A percentile compares a stretch with the other conserved stretches of the same genome.
phyloP scores from a whole-genome alignment of 2,329 filamentous ascomycete species.

The Cucurbitaria berberidis region DNA sequence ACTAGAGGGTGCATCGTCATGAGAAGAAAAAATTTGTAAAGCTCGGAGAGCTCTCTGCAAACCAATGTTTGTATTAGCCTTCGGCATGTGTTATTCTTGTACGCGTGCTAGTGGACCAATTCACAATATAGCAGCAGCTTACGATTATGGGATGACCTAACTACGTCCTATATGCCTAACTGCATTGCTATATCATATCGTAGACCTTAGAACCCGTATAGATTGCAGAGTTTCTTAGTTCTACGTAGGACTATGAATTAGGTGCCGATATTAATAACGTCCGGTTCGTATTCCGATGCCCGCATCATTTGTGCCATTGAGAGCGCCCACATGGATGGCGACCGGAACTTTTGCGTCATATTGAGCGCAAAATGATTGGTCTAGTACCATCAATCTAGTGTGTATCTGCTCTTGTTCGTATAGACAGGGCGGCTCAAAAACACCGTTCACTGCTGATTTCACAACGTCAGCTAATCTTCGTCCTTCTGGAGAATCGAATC shows the following conservation, averaged over 20 bases:
- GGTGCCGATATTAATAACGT: not conserved
- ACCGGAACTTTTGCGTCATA: not conserved
- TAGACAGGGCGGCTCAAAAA: slow-evolving; percentile 6
- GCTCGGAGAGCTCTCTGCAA: no score
- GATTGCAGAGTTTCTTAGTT: not conserved
- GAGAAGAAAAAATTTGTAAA: no score
- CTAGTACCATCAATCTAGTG: not conserved
- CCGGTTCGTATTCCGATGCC: not conserved
- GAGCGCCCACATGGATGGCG: not conserved
- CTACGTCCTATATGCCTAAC: no score
- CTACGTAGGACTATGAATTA: not conserved
- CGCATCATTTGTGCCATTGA: not conserved
- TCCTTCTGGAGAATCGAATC: slow-evolving; percentile 29
- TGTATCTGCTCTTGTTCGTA: not conserved
- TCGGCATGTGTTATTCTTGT: no score
- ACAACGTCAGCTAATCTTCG: slow-evolving; percentile 23
- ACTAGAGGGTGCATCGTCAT: no score
- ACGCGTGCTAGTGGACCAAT: no score
- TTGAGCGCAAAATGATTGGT: not conserved
- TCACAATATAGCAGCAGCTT: no score
- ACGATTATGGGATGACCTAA: no score
- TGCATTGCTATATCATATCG: no score
- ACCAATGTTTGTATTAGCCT: no score
- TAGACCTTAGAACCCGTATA: not conserved
- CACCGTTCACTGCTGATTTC: slow-evolving; percentile 10